A percentile compares a stretch with the other conserved stretches of the same genome.
These are phyloP conservation scores for Chaetoceros tenuissimus DNA, from an alignment of 108 stramenopile genomes.

Conservation along the genomic window DNA sequence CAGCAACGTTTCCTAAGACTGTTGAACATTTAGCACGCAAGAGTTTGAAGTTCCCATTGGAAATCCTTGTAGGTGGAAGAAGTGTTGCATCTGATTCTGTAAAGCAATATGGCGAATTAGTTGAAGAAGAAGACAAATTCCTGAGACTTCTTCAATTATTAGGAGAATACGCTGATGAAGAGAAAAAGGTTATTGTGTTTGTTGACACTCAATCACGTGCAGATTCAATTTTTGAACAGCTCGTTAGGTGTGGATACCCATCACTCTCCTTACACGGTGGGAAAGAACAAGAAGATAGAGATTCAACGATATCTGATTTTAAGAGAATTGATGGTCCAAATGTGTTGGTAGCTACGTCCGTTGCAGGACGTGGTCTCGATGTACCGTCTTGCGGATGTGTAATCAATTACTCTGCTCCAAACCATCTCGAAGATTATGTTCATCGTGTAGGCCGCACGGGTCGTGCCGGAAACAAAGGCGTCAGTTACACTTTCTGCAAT, in stretches of 20 bases:
- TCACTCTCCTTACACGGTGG: slow-evolving; percentile 95
- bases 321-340: slow-evolving; percentile 77
- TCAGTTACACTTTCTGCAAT: slow-evolving; percentile 94
- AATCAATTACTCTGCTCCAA: slow-evolving; percentile 96
- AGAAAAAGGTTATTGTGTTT: slow-evolving; percentile 94
- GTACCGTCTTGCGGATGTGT: slow-evolving; percentile 88
- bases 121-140: slow-evolving; percentile 96
- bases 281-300: slow-evolving; percentile 98
- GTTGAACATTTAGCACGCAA: slow-evolving; percentile 90
- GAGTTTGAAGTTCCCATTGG: slow-evolving; percentile 82
- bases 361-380: slow-evolving; percentile 95
- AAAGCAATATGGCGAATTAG: slow-evolving; percentile 86
- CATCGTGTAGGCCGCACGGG: slow-evolving; percentile 98
- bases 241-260: slow-evolving; percentile 89
- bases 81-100: slow-evolving; percentile 91
- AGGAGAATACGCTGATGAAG: slow-evolving; percentile 90
- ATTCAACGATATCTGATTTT: slow-evolving; percentile 97
- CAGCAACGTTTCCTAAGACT: slow-evolving; percentile 95
- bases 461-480: slow-evolving; percentile 88
- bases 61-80: slow-evolving; percentile 95
- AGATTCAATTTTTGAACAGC: slow-evolving; percentile 90
- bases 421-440: slow-evolving; percentile 98
- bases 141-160: slow-evolving; percentile 92
- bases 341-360: slow-evolving; percentile 91
- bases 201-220: slow-evolving; percentile 93